Evolutionary conservation across 2,329 filamentous ascomycete species (phyloP).

Genomic region (Pestalotiopsis sp.): DNA sequence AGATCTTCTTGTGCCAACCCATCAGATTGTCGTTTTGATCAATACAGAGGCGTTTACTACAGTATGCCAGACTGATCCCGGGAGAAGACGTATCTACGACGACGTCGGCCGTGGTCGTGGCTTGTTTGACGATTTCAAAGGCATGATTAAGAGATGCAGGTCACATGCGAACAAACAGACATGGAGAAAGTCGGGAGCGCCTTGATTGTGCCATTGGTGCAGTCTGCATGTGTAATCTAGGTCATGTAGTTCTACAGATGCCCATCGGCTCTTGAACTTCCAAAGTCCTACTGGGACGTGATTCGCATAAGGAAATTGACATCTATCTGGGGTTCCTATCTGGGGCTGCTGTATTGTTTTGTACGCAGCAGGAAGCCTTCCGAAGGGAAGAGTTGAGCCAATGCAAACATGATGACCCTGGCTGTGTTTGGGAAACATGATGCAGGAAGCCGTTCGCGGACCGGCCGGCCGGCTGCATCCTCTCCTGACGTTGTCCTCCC

Average conservation of each 20-base stretch:
- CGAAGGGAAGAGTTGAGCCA: not conserved
- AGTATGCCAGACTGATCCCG: not conserved
- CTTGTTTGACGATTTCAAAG: too few species aligned
- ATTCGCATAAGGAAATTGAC: not conserved
- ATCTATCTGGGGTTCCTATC: not conserved
- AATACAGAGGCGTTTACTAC: not conserved
- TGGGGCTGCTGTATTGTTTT: not conserved
- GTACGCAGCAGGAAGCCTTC: constrained; percentile 1
- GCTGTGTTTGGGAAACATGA: not conserved
- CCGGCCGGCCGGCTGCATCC: constrained; percentile 1
- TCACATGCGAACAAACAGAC: too few species aligned
- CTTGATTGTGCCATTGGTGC: too few species aligned
- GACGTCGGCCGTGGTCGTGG: too few species aligned
- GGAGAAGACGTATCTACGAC: too few species aligned
- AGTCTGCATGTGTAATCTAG: too few species aligned
- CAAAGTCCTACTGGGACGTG: not conserved
- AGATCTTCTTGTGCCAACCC: not conserved
- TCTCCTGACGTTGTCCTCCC: constrained; percentile 4
- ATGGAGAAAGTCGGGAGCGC: too few species aligned
- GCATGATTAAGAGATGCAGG: too few species aligned
- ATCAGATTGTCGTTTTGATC: too few species aligned
- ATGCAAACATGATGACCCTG: not conserved
- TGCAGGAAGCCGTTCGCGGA: constrained; percentile 10
- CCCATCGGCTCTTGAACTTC: not conserved
- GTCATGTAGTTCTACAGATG: too few species aligned